Percentiles rank a stretch among this genome's conserved stretches.
Conservation (phyloP, 164 flowering plant species). For the Berberis vulgaris region DNA sequence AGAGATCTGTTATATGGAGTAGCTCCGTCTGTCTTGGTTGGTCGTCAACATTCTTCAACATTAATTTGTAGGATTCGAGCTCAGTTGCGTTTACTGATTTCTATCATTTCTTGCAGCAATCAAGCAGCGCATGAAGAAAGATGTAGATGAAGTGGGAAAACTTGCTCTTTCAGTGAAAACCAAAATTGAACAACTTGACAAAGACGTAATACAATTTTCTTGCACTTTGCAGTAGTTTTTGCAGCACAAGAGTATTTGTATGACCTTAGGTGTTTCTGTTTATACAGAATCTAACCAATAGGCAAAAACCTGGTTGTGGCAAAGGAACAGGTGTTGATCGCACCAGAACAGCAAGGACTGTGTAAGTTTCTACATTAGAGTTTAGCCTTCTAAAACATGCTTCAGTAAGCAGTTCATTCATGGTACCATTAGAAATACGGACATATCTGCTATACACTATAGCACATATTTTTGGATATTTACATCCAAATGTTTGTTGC, state of each 20-base stretch:
- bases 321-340: slow-evolving; percentile 85
- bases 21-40: no score
- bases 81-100: not conserved
- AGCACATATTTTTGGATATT: no score
- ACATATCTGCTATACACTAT: no score
- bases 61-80: not conserved
- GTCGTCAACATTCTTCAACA: not conserved
- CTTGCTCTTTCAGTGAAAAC: slow-evolving; percentile 62
- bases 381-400: no score
- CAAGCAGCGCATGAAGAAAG: slow-evolving; percentile 88
- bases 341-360: slow-evolving; percentile 69
- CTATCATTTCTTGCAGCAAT: slow-evolving; percentile 43
- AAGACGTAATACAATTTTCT: slow-evolving; percentile 41
- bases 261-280: slow-evolving; percentile 3
- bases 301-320: slow-evolving; percentile 88
- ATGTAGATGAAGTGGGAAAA: slow-evolving; percentile 86
- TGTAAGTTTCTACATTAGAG: slow-evolving; percentile 26
- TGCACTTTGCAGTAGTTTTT: not conserved
- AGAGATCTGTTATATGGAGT: not conserved
- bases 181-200: slow-evolving; percentile 73
- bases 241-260: not conserved
- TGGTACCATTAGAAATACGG: no score
- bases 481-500: no score
- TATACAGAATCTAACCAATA: slow-evolving; percentile 68
- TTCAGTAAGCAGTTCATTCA: no score